These are phyloP conservation scores for Penicillium sp. DNA, from an alignment of 2,329 filamentous ascomycete genomes.

Conservation along the genomic window DNA sequence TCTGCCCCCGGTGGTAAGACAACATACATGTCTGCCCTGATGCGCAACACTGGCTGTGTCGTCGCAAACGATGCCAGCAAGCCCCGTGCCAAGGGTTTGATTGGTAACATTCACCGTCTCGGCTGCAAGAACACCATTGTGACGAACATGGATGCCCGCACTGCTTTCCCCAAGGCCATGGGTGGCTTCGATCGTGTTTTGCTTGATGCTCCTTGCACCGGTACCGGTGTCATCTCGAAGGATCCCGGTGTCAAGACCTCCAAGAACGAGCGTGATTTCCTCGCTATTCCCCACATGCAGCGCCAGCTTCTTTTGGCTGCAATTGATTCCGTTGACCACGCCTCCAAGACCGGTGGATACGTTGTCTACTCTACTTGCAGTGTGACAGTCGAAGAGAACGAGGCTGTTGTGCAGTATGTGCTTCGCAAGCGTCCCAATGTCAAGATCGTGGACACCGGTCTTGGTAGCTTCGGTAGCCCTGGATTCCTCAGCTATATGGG, in stretches of 20 bases:
- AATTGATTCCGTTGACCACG: constrained; percentile 91
- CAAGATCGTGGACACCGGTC: constrained; percentile 84
- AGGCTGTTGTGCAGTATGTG: constrained; percentile 90
- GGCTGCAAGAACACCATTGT: constrained; percentile 93
- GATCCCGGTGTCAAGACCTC: constrained; percentile 97
- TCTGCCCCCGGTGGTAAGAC: constrained; percentile 95
- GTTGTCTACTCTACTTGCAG: constrained; percentile 96
- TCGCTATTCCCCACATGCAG: constrained; percentile 87
- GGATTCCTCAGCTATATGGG: constrained; percentile 89
- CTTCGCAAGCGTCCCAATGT: constrained; percentile 90
- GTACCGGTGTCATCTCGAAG: constrained; percentile 96
- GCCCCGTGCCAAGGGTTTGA: constrained; percentile 88
- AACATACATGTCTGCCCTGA: constrained; percentile 91
- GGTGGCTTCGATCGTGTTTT: constrained; percentile 94
- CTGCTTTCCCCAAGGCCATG: constrained; percentile 87
- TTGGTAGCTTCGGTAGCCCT: constrained; percentile 80
- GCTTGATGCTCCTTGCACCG: constrained; percentile 92
- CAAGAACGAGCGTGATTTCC: constrained; percentile 93
- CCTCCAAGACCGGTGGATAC: constrained; percentile 89
- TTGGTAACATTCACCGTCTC: constrained; percentile 94
- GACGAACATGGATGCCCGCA: constrained; percentile 87
- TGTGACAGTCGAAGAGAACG: constrained; percentile 91
- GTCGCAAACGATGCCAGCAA: constrained; percentile 98
- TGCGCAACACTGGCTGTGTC: constrained; percentile 95
- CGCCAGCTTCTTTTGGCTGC: constrained; percentile 91